These are phyloP conservation scores for Suillus subaureus DNA, from an alignment of 768 basidiomycete species.

Conservation along the genomic window DNA sequence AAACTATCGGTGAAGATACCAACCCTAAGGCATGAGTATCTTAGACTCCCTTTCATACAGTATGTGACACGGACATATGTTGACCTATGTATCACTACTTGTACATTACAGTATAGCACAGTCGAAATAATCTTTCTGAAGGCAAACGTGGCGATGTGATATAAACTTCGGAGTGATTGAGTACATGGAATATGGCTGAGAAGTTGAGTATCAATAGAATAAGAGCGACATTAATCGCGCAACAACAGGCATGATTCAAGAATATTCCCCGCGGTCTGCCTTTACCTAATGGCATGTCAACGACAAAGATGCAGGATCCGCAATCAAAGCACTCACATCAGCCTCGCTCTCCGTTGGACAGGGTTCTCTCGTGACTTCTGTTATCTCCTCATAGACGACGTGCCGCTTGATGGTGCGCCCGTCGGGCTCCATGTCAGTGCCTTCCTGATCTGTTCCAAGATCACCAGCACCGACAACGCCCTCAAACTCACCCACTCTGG, in stretches of 20 bases:
- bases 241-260: conserved; percentile 1
- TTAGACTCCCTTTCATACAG: no score
- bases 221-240: neutral
- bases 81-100: neutral
- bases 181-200: neutral
- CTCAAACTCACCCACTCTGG: conserved; percentile 34
- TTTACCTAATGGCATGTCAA: conserved; percentile 4
- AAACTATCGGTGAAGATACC: conserved; percentile 26
- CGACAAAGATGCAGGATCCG: neutral
- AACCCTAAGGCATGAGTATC: neutral
- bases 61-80: neutral
- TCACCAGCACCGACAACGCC: conserved; percentile 32
- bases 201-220: neutral
- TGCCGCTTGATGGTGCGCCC: conserved; percentile 27
- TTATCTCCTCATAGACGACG: conserved; percentile 14
- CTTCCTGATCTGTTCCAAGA: conserved; percentile 26
- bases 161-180: neutral
- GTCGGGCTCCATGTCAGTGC: conserved; percentile 22
- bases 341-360: conserved; percentile 16
- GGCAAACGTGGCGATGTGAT: neutral
- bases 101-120: neutral
- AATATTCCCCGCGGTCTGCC: conserved; percentile 1
- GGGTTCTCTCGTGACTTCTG: conserved; percentile 5
- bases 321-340: conserved; percentile 15
- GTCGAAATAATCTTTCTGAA: neutral